Evolutionary conservation across 192 early-diverging fungal species (phyloP).

Genomic region (Pecoramyces ruminantium): DNA sequence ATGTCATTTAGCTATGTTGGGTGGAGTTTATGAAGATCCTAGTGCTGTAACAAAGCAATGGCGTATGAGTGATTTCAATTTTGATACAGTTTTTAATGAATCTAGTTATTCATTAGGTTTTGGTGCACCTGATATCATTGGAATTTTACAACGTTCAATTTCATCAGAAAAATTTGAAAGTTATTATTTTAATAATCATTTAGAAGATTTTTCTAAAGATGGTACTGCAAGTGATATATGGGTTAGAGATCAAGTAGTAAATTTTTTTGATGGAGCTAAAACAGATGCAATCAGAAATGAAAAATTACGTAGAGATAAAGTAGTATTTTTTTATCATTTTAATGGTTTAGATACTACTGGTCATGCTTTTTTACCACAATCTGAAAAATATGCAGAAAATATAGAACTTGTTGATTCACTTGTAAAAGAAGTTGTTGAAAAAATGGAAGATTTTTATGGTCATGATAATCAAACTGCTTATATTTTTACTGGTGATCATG

Average conservation of each 20-base stretch:
- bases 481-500: conserved; percentile 90
- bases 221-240: conserved; percentile 71
- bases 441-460: conserved; percentile 58
- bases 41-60: conserved; percentile 96
- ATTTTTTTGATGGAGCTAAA: conserved; percentile 36
- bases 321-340: conserved; percentile 88
- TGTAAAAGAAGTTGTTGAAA: conserved; percentile 43
- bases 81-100: conserved; percentile 92
- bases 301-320: conserved; percentile 51
- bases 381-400: conserved; percentile 72
- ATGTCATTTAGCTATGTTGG: conserved; percentile 94
- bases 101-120: conserved; percentile 90
- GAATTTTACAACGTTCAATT: conserved; percentile 61
- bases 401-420: conserved; percentile 67
- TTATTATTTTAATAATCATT: conserved; percentile 6
- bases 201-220: conserved; percentile 23
- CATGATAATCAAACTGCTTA: conserved; percentile 70
- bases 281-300: conserved; percentile 19
- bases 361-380: conserved; percentile 68
- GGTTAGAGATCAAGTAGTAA: conserved; percentile 74
- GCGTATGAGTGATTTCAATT: conserved; percentile 94
- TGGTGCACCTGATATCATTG: conserved; percentile 91
- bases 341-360: conserved; percentile 92
- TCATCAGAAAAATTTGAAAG: conserved; percentile 2
- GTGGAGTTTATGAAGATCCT: conserved; percentile 95